Evolutionary conservation across 1,284 basidiomycete genomes (phyloP).

Genomic region (Papiliotrema flavescens): DNA sequence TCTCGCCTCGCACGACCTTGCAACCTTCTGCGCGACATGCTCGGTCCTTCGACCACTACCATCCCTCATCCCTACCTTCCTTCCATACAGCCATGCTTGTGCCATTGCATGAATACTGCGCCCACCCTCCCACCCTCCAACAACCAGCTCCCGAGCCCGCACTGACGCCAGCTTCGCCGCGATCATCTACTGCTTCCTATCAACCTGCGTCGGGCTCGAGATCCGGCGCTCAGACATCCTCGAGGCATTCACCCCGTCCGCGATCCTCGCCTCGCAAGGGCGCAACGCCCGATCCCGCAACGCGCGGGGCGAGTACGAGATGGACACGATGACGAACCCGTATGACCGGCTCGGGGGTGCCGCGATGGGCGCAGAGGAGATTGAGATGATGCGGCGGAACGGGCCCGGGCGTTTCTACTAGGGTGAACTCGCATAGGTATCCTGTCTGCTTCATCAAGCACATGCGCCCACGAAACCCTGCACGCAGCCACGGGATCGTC

Average conservation of each 20-base stretch:
- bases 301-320: slow-evolving; percentile 17
- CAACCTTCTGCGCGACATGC: neutral
- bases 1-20: neutral
- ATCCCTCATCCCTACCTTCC: too few species aligned
- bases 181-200: slow-evolving; percentile 46
- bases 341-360: slow-evolving; percentile 7
- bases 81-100: too few species aligned
- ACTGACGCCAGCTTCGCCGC: slow-evolving; percentile 23
- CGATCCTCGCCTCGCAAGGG: slow-evolving; percentile 7
- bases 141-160: too few species aligned
- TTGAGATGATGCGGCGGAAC: slow-evolving; percentile 27
- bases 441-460: neutral
- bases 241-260: slow-evolving; percentile 27
- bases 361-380: slow-evolving; percentile 17
- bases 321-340: slow-evolving; percentile 15
- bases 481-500: neutral
- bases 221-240: slow-evolving; percentile 37
- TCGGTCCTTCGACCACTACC: neutral
- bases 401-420: slow-evolving; percentile 17
- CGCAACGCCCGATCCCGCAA: slow-evolving; percentile 2
- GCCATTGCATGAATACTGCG: too few species aligned
- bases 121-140: too few species aligned
- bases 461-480: neutral
- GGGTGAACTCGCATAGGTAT: neutral
- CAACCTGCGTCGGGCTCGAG: slow-evolving; percentile 39